phyloP scores from a whole-genome alignment of 345 rosid genomes.

The Sisymbrium irio region DNA sequence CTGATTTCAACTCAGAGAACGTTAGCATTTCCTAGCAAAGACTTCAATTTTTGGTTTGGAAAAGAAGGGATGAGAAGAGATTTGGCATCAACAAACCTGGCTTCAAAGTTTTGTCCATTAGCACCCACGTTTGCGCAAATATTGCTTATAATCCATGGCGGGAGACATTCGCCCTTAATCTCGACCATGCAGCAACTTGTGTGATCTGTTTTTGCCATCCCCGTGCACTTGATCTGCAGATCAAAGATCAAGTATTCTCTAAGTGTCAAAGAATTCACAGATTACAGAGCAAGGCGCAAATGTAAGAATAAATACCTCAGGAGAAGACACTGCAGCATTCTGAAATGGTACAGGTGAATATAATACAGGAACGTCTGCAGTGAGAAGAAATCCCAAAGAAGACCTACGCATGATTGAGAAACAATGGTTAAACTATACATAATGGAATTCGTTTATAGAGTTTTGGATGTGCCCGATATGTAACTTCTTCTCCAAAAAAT shows the following conservation, averaged over 20 bases:
- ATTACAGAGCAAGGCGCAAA: not conserved
- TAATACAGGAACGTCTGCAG: slow-evolving; percentile 72
- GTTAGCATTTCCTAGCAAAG: slow-evolving; percentile 16
- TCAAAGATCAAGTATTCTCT: slow-evolving; percentile 11
- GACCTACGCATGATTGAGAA: slow-evolving; percentile 51
- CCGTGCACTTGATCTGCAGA: slow-evolving; percentile 73
- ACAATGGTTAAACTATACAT: slow-evolving; percentile 5
- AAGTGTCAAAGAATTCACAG: slow-evolving; percentile 3
- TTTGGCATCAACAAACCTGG: slow-evolving; percentile 48
- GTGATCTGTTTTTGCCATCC: slow-evolving; percentile 49
- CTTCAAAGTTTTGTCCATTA: slow-evolving; percentile 63
- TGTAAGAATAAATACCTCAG: slow-evolving; percentile 48
- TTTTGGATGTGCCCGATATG: not conserved
- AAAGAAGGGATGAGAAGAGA: not conserved
- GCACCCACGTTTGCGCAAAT: slow-evolving; percentile 55
- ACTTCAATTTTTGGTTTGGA: not conserved
- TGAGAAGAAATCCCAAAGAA: slow-evolving; percentile 57
- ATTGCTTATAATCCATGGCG: slow-evolving; percentile 81
- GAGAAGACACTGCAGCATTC: slow-evolving; percentile 79
- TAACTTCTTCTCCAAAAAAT: not conserved
- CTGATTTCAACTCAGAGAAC: slow-evolving; percentile 38
- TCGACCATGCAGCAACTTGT: slow-evolving; percentile 53
- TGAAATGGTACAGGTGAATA: slow-evolving; percentile 80
- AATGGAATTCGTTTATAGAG: not conserved
- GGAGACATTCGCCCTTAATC: slow-evolving; percentile 63